Evolutionary conservation across 2,329 filamentous ascomycete species (phyloP).

Genomic region (Westerdykella sp.): DNA sequence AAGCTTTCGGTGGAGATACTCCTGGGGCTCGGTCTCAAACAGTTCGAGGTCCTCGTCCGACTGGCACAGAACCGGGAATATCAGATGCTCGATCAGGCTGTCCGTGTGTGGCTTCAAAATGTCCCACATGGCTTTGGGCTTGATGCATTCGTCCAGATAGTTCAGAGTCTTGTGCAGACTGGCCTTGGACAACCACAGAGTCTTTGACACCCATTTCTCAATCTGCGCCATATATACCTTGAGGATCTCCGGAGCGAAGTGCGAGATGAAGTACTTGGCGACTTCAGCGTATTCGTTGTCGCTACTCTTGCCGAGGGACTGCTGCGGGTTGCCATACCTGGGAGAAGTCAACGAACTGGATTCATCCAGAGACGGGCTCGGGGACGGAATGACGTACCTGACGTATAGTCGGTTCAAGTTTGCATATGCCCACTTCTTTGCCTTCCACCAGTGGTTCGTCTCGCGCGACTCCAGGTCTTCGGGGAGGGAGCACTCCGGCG

Average conservation of each 20-base stretch:
- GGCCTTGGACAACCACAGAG: constrained; percentile 88
- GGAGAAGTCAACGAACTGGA: constrained; percentile 11
- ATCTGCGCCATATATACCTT: constrained; percentile 92
- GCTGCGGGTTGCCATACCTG: constrained; percentile 81
- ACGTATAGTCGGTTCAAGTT: constrained; percentile 95
- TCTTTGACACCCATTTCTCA: constrained; percentile 95
- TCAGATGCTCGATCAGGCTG: constrained; percentile 84
- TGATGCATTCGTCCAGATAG: constrained; percentile 94
- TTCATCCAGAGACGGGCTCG: neutral
- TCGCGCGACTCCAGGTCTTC: constrained; percentile 82
- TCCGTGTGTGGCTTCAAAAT: constrained; percentile 90
- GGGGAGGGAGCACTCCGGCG: constrained; percentile 70
- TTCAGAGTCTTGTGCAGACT: constrained; percentile 89
- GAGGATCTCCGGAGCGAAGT: constrained; percentile 91
- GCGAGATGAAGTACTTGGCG: constrained; percentile 82
- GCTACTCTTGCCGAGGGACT: constrained; percentile 64
- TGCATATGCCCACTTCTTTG: constrained; percentile 99
- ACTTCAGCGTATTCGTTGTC: constrained; percentile 72
- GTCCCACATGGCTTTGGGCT: constrained; percentile 95
- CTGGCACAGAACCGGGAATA: constrained; percentile 93
- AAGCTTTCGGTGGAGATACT: constrained; percentile 93
- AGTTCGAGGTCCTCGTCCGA: constrained; percentile 87
- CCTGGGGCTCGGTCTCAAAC: constrained; percentile 89
- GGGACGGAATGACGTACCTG: constrained; percentile 50
- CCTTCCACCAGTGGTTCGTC: constrained; percentile 98